Conservation (phyloP, 805 yeast species). For the Metschnikowia lochheadii region DNA sequence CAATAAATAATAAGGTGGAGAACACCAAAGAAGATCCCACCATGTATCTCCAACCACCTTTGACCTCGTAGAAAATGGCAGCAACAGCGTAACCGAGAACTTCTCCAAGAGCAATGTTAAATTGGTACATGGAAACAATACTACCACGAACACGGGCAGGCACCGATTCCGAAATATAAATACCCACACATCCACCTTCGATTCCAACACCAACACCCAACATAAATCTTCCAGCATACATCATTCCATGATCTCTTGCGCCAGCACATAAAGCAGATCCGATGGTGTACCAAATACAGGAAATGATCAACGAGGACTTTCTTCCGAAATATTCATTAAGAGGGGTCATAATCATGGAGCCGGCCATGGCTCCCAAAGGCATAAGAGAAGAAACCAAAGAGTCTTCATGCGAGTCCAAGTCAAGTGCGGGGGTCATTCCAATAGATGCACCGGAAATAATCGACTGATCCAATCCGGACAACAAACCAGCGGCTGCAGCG, state of each 20-base stretch:
- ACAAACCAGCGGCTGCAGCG: constrained; percentile 60
- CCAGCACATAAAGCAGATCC: constrained; percentile 57
- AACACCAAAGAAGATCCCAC: constrained; percentile 60
- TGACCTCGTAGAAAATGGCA: constrained; percentile 54
- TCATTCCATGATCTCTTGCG: constrained; percentile 30
- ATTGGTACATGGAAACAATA: constrained; percentile 59
- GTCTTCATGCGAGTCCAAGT: constrained; percentile 38
- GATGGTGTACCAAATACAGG: constrained; percentile 57
- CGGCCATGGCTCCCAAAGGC: constrained; percentile 70
- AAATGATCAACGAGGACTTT: constrained; percentile 48
- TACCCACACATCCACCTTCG: constrained; percentile 62
- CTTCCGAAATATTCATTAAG: constrained; percentile 54
- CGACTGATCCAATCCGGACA: constrained; percentile 67
- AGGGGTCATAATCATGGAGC: constrained; percentile 58
- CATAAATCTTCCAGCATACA: constrained; percentile 53
- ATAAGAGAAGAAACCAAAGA: constrained; percentile 56
- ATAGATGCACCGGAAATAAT: constrained; percentile 60
- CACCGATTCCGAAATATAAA: constrained; percentile 58
- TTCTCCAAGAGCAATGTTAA: constrained; percentile 64
- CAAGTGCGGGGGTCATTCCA: constrained; percentile 43
- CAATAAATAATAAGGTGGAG: constrained; percentile 48
- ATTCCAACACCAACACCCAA: constrained; percentile 64
- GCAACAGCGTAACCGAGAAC: constrained; percentile 61
- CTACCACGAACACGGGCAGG: constrained; percentile 58
- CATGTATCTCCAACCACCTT: constrained; percentile 63